Conservation (phyloP, 495 filamentous ascomycete species). For the Neurospora terricola region DNA sequence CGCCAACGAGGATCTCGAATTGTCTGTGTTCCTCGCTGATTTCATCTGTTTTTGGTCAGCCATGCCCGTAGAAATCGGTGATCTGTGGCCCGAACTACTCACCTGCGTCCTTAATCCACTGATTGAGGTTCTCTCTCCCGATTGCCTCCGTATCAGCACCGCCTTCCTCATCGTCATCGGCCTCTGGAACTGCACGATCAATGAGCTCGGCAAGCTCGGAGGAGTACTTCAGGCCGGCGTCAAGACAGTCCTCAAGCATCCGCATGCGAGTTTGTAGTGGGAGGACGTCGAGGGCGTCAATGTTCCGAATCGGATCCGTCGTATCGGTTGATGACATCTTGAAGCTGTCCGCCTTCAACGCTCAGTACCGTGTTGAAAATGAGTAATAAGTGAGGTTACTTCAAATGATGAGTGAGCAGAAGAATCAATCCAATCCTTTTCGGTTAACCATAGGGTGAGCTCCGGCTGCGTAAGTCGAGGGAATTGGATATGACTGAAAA, state of each 20-base stretch:
- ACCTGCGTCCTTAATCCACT: background rate
- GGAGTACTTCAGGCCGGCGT: background rate
- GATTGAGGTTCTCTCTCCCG: background rate
- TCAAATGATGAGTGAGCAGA: background rate
- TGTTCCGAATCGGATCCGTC: background rate
- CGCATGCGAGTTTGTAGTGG: background rate
- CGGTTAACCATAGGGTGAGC: background rate
- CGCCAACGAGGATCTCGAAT: constrained; percentile 14
- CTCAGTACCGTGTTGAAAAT: background rate
- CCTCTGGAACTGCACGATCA: background rate
- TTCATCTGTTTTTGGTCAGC: background rate
- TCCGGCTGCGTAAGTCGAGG: background rate
- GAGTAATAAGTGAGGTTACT: background rate
- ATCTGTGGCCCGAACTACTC: background rate
- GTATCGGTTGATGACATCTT: background rate
- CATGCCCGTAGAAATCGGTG: background rate
- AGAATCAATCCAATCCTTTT: background rate
- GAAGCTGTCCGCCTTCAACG: background rate
- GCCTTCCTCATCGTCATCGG: background rate
- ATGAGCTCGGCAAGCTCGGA: background rate
- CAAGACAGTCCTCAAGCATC: background rate
- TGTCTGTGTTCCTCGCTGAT: background rate
- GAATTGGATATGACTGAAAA: background rate
- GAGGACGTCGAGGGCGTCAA: background rate
- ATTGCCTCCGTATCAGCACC: background rate